These are phyloP conservation scores for Pythium brachiatum DNA, from an alignment of 352 stramenopile genomes.

Conservation along the genomic window DNA sequence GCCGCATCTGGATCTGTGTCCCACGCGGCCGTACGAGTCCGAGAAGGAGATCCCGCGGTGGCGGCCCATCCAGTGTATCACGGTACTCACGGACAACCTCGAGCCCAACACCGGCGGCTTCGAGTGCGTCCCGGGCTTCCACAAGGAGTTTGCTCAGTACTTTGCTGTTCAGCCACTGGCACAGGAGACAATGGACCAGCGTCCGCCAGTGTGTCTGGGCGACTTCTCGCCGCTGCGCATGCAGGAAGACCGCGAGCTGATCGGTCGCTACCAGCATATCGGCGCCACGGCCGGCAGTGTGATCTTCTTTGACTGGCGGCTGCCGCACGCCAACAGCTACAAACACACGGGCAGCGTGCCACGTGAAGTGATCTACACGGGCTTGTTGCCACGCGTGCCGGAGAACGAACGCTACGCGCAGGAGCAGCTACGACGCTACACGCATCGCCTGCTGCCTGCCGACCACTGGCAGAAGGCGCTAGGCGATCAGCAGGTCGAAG, in stretches of 20 bases:
- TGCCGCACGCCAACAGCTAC: slow-evolving; percentile 88
- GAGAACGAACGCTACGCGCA: slow-evolving; percentile 72
- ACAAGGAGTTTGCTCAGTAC: slow-evolving; percentile 81
- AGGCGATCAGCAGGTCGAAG: slow-evolving; percentile 48
- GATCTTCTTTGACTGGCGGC: slow-evolving; percentile 87
- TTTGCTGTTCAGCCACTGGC: slow-evolving; percentile 28
- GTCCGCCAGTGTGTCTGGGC: slow-evolving; percentile 77
- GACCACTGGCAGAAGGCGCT: slow-evolving; percentile 81
- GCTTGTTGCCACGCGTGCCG: slow-evolving; percentile 67
- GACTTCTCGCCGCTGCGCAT: slow-evolving; percentile 87
- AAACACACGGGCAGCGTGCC: slow-evolving; percentile 54
- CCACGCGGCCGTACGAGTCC: slow-evolving; percentile 65
- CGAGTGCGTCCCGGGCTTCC: slow-evolving; percentile 83
- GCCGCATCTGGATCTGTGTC: slow-evolving; percentile 88
- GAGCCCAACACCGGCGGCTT: slow-evolving; percentile 78
- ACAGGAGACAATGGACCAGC: slow-evolving; percentile 22
- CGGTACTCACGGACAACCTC: slow-evolving; percentile 71
- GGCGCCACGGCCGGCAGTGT: slow-evolving; percentile 63
- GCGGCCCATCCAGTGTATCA: slow-evolving; percentile 89
- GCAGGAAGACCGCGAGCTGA: slow-evolving; percentile 75
- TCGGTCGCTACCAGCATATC: slow-evolving; percentile 70
- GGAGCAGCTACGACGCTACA: slow-evolving; percentile 76
- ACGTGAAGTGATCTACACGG: slow-evolving; percentile 84
- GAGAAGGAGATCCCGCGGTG: slow-evolving; percentile 73
- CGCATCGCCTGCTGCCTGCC: slow-evolving; percentile 48